Percentiles rank a stretch among this genome's conserved stretches.
These are phyloP conservation scores for Saccharomycopsis phalli DNA, from an alignment of 1,139 yeast genomes.

Conservation along the genomic window DNA sequence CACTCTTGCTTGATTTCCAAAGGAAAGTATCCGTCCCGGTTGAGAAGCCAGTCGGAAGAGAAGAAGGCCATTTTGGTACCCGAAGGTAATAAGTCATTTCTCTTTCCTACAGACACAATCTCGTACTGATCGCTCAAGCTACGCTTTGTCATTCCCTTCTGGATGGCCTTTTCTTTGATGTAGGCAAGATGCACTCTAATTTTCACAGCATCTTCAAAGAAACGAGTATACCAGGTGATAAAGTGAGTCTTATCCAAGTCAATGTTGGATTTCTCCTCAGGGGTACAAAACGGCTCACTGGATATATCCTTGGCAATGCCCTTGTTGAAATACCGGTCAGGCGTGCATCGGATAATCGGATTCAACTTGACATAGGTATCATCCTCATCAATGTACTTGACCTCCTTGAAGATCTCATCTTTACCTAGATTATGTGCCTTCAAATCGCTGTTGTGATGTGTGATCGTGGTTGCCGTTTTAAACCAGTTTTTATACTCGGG, in stretches of 20 bases:
- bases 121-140: constrained; percentile 24
- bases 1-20: constrained; percentile 52
- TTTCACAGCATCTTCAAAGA: constrained; percentile 44
- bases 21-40: constrained; percentile 52
- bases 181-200: constrained; percentile 63
- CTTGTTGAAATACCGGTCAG: constrained; percentile 58
- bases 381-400: constrained; percentile 52
- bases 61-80: constrained; percentile 45
- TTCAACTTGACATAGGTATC: constrained; percentile 57
- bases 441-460: constrained; percentile 47
- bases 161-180: constrained; percentile 44
- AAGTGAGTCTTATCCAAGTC: constrained; percentile 58
- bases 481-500: constrained; percentile 77
- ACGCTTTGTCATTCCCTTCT: constrained; percentile 50
- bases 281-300: constrained; percentile 78
- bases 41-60: constrained; percentile 56
- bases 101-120: not conserved
- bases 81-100: constrained; percentile 3
- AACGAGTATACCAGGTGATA: constrained; percentile 68
- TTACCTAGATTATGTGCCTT: constrained; percentile 65
- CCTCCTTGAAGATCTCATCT: constrained; percentile 48
- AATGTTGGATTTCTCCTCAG: constrained; percentile 50
- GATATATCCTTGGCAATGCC: constrained; percentile 47
- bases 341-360: constrained; percentile 80
- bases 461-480: constrained; percentile 55